Conservation (phyloP, 768 basidiomycete species). For the Leccinellum albellum region DNA sequence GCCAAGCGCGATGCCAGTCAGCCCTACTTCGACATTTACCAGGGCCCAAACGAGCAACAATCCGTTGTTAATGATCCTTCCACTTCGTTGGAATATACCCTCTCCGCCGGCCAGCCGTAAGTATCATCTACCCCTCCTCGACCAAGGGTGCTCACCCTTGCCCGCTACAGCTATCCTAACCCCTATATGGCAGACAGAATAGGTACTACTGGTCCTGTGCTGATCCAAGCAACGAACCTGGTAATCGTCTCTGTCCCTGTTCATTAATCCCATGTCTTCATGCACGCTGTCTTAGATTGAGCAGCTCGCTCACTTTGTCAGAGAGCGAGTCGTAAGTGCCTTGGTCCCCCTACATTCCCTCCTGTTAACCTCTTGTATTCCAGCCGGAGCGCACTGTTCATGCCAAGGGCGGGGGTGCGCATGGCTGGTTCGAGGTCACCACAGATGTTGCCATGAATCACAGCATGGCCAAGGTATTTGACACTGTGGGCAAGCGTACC, state of each 20-base stretch:
- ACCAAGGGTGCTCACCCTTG: background rate
- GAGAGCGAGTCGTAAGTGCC: conserved; percentile 16
- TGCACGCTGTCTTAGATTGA: conserved; percentile 8
- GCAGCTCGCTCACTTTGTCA: conserved; percentile 15
- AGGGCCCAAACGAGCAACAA: conserved; percentile 11
- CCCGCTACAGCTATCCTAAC: conserved; percentile 10
- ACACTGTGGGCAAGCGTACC: conserved; percentile 16
- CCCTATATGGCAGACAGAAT: conserved; percentile 14
- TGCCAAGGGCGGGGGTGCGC: conserved; percentile 16
- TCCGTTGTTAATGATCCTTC: conserved; percentile 10
- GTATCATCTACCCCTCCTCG: background rate
- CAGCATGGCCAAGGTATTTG: conserved; percentile 15
- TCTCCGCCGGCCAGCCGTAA: conserved; percentile 14
- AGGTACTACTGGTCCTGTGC: conserved; percentile 11
- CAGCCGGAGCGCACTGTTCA: conserved; percentile 18
- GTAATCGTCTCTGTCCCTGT: background rate
- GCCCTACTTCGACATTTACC: conserved; percentile 12
- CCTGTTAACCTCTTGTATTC: background rate
- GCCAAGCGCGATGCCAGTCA: conserved; percentile 8
- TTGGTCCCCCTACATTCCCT: no score
- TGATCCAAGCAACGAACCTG: conserved; percentile 12
- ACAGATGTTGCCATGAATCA: conserved; percentile 13
- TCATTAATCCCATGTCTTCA: background rate
- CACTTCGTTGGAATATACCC: conserved; percentile 13
- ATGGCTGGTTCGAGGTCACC: conserved; percentile 19